These are phyloP conservation scores for Inosperma sp. DNA, from an alignment of 768 basidiomycete genomes.

Conservation along the genomic window DNA sequence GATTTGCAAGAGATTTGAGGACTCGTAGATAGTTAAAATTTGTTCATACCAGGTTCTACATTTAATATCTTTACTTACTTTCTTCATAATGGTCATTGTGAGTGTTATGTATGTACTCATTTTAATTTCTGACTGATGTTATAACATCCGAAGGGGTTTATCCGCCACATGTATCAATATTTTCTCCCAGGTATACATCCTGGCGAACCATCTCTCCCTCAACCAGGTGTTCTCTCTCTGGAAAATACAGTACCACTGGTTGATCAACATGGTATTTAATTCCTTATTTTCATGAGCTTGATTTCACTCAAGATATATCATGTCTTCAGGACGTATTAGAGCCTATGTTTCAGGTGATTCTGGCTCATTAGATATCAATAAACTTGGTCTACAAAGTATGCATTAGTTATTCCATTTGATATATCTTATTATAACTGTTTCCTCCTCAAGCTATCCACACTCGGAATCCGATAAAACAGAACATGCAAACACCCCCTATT, in stretches of 20 bases:
- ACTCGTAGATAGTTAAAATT: too few relatives aligned
- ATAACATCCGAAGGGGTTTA: too few relatives aligned
- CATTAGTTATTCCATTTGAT: not conserved
- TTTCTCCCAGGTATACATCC: too few relatives aligned
- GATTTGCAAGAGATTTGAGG: not conserved
- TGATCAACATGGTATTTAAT: not conserved
- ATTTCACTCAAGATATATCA: not conserved
- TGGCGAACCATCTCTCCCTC: too few relatives aligned
- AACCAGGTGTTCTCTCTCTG: not conserved
- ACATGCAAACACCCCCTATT: not conserved
- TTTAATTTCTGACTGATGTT: too few relatives aligned
- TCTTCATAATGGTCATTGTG: not conserved
- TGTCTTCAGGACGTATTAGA: not conserved
- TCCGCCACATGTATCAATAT: too few relatives aligned
- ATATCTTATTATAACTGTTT: not conserved
- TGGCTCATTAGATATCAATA: not conserved
- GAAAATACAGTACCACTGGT: constrained; percentile 1
- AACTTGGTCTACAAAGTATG: not conserved
- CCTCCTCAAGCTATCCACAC: not conserved
- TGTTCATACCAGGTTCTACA: too few relatives aligned
- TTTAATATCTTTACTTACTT: too few relatives aligned
- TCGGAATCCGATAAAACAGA: not conserved
- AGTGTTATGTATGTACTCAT: too few relatives aligned
- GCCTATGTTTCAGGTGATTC: constrained; percentile 1
- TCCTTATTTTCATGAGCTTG: not conserved